phyloP scores from a whole-genome alignment of 1,139 yeast species.

The Petasospora rhodanensis region DNA sequence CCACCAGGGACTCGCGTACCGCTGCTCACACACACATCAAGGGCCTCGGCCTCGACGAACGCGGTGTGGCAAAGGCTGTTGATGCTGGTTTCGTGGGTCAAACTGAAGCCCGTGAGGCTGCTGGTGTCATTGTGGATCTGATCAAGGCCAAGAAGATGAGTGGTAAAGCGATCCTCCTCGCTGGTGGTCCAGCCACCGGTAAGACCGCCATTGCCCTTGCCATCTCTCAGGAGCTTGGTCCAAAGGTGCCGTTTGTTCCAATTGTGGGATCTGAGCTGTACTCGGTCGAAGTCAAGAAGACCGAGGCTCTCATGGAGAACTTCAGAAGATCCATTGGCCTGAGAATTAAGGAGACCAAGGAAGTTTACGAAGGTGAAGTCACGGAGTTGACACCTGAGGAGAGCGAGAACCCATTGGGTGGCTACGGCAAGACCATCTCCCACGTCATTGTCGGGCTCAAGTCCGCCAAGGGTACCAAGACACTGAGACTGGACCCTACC shows the following conservation, averaged over 20 bases:
- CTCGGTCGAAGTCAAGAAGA: constrained; percentile 97
- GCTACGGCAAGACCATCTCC: constrained; percentile 93
- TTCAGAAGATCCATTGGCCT: constrained; percentile 95
- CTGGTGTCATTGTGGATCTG: constrained; percentile 92
- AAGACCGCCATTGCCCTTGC: constrained; percentile 96
- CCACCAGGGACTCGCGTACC: constrained; percentile 58
- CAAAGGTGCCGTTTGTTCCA: constrained; percentile 97
- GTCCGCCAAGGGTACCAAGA: constrained; percentile 94
- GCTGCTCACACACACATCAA: constrained; percentile 97
- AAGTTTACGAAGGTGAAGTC: constrained; percentile 97
- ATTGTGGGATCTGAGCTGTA: constrained; percentile 93
- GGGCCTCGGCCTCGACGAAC: constrained; percentile 91
- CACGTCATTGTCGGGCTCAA: constrained; percentile 94
- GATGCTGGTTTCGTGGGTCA: constrained; percentile 98
- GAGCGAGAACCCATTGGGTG: constrained; percentile 94
- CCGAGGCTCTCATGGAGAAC: constrained; percentile 96
- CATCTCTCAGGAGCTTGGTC: constrained; percentile 94
- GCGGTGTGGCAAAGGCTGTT: constrained; percentile 75
- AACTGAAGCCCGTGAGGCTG: constrained; percentile 91
- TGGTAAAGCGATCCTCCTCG: constrained; percentile 91
- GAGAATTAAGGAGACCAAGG: constrained; percentile 94
- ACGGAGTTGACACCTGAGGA: constrained; percentile 96
- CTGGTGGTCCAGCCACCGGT: constrained; percentile 99
- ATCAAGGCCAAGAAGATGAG: constrained; percentile 92
- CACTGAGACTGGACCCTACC: constrained; percentile 86